phyloP scores from a whole-genome alignment of 164 flowering plant genomes.

The Aristolochia contorta region DNA sequence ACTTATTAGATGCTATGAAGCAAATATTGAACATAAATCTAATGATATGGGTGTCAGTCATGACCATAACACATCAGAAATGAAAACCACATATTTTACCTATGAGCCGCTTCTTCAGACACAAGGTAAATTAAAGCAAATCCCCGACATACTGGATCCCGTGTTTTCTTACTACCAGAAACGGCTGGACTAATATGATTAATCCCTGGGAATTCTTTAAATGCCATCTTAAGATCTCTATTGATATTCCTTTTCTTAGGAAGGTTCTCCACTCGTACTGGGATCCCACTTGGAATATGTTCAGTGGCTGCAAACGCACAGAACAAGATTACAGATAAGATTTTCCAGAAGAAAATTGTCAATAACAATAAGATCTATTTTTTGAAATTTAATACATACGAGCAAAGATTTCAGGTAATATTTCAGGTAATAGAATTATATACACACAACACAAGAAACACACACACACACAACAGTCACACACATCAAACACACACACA shows the following conservation, averaged over 20 bases:
- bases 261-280: slow-evolving; percentile 64
- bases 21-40: no score
- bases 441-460: no score
- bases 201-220: slow-evolving; percentile 57
- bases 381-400: no score
- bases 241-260: slow-evolving; percentile 89
- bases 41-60: no score
- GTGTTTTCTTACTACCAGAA: slow-evolving; percentile 79
- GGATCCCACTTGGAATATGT: slow-evolving; percentile 35
- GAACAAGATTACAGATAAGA: slow-evolving; percentile 8
- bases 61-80: no score
- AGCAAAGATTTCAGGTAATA: no score
- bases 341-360: not conserved
- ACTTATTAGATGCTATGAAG: no score
- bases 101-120: slow-evolving; percentile 47
- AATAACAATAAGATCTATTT: not conserved
- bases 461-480: no score
- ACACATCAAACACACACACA: no score
- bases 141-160: slow-evolving; percentile 90
- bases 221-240: slow-evolving; percentile 58
- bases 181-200: slow-evolving; percentile 54
- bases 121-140: slow-evolving; percentile 66
- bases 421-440: no score
- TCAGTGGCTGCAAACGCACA: slow-evolving; percentile 38
- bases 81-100: slow-evolving; percentile 26